Evolutionary conservation across 345 rosid species (phyloP).

Genomic region (Litchi chinensis): DNA sequence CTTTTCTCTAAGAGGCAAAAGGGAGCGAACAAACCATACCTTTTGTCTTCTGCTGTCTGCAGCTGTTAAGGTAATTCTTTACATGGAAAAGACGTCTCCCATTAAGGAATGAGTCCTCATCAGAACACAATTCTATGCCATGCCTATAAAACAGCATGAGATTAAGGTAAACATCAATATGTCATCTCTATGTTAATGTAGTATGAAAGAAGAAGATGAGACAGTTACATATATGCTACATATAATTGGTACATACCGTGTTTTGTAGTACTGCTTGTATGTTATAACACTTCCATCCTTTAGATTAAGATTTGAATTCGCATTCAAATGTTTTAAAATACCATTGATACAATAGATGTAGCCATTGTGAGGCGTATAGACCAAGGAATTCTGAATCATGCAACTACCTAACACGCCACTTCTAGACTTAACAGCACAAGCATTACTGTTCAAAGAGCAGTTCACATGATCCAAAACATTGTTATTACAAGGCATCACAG

Average conservation of each 20-base stretch:
- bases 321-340: conserved; percentile 45
- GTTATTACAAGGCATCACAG: too few species aligned
- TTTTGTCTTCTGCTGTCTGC: conserved; percentile 55
- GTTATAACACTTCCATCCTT: conserved; percentile 44
- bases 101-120: conserved; percentile 41
- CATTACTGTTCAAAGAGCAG: too few species aligned
- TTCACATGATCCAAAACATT: too few species aligned
- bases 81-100: conserved; percentile 63
- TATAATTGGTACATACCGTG: conserved; percentile 36
- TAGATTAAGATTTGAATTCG: conserved; percentile 48
- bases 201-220: neutral
- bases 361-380: conserved; percentile 77
- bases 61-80: conserved; percentile 48
- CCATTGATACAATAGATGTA: conserved; percentile 57
- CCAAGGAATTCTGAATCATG: conserved; percentile 56
- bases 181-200: conserved; percentile 4
- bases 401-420: conserved; percentile 56
- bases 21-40: conserved; percentile 37
- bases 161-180: conserved; percentile 10
- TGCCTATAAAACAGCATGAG: conserved; percentile 46
- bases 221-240: neutral
- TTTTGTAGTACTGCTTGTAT: conserved; percentile 58
- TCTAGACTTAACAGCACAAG: conserved; percentile 44
- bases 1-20: neutral
- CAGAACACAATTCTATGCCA: conserved; percentile 42